Conservation (phyloP, 148 eudicot species). For the Simmondsia chinensis region DNA sequence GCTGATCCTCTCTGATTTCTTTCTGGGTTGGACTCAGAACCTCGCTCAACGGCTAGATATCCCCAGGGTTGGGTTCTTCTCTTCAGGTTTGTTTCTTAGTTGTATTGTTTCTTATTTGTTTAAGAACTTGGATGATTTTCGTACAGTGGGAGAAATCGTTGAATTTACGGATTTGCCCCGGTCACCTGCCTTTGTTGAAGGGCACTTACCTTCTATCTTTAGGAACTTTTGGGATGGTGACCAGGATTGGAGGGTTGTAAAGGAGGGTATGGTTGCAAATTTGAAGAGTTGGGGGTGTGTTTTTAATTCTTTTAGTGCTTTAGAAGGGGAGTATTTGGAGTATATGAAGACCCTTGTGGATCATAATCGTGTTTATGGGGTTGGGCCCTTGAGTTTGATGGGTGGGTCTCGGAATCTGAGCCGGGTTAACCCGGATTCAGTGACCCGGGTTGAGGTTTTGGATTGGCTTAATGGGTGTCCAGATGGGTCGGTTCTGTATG, state of each 20-base stretch:
- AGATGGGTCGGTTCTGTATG: slow-evolving; percentile 43
- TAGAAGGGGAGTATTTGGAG: slow-evolving; percentile 39
- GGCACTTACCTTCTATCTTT: slow-evolving; percentile 26
- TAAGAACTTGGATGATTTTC: slow-evolving; percentile 3
- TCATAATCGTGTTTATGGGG: slow-evolving; percentile 24
- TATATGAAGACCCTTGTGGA: slow-evolving; percentile 17
- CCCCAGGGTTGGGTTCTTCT: slow-evolving; percentile 40
- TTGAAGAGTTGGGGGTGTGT: slow-evolving; percentile 40
- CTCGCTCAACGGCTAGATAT: slow-evolving; percentile 28
- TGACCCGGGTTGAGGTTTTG: slow-evolving; percentile 7
- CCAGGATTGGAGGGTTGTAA: slow-evolving; percentile 20
- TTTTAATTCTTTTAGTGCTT: slow-evolving; percentile 32
- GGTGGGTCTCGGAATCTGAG: slow-evolving; percentile 5
- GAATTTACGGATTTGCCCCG: slow-evolving; percentile 29
- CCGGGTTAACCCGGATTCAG: slow-evolving; percentile 9
- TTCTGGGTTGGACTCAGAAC: slow-evolving; percentile 55
- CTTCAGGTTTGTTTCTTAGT: slow-evolving; percentile 16
- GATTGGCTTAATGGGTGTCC: slow-evolving; percentile 49
- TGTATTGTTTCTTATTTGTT: slow-evolving; percentile 10
- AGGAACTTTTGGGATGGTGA: slow-evolving; percentile 24
- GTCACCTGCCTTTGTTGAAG: slow-evolving; percentile 25
- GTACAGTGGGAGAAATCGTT: not conserved
- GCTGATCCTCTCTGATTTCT: slow-evolving; percentile 51
- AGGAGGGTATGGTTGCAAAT: slow-evolving; percentile 26
- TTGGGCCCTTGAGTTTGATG: slow-evolving; percentile 36